Percentiles rank a stretch among this genome's conserved stretches.
Evolutionary conservation across 768 basidiomycete species (phyloP).

Genomic region (Exidia glandulosa): DNA sequence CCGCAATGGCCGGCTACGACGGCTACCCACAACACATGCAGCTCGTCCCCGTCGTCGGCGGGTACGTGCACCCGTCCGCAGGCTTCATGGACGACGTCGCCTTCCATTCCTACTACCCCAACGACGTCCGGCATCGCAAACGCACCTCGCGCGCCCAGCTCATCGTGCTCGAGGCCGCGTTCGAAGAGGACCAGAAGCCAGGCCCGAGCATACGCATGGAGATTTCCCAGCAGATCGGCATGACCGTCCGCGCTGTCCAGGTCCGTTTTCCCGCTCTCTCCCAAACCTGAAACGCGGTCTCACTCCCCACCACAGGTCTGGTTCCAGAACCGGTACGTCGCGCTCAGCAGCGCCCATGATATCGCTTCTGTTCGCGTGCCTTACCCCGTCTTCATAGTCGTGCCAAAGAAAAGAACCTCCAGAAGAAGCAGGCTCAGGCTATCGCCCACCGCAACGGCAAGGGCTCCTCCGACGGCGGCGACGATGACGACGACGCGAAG

Average conservation of each 20-base stretch:
- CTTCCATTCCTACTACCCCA: slow-evolving; percentile 82
- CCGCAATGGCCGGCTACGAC: too few species aligned
- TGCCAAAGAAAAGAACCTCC: slow-evolving; percentile 71
- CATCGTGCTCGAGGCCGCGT: slow-evolving; percentile 78
- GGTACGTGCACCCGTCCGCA: too few species aligned
- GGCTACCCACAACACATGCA: too few species aligned
- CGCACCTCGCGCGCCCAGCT: slow-evolving; percentile 84
- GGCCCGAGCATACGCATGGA: slow-evolving; percentile 69
- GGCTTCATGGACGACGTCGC: too few species aligned
- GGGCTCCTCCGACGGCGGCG: not conserved
- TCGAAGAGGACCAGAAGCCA: slow-evolving; percentile 84
- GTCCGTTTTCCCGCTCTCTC: slow-evolving; percentile 33
- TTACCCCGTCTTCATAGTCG: slow-evolving; percentile 38
- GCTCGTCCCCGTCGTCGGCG: too few species aligned
- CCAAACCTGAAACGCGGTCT: slow-evolving; percentile 9
- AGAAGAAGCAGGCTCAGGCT: slow-evolving; percentile 30
- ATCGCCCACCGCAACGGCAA: not conserved
- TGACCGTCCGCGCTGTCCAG: slow-evolving; percentile 93
- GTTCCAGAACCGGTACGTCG: slow-evolving; percentile 76
- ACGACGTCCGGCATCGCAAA: slow-evolving; percentile 90
- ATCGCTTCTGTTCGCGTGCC: slow-evolving; percentile 3
- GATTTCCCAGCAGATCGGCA: slow-evolving; percentile 72
- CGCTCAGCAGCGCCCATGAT: slow-evolving; percentile 6
- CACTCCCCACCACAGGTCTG: slow-evolving; percentile 47
- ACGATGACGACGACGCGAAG: not conserved